These are phyloP conservation scores for Wallacemonas sp. DNA, from an alignment of 208 protist species.

Conservation along the genomic window DNA sequence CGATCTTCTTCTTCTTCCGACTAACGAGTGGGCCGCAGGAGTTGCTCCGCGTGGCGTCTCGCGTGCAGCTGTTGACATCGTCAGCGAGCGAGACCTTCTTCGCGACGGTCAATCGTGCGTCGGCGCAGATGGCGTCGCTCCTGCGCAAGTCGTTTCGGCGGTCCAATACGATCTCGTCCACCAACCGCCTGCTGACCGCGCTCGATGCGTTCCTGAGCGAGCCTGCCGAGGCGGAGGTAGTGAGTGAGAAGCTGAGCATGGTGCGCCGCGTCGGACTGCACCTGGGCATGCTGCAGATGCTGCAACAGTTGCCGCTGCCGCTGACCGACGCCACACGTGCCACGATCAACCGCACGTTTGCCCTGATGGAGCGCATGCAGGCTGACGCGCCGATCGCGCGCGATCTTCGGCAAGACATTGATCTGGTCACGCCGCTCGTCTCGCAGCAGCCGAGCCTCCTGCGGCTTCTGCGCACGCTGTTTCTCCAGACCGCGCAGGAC, in stretches of 20 bases:
- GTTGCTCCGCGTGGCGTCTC: conserved; percentile 28
- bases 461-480: conserved; percentile 35
- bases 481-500: conserved; percentile 13
- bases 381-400: conserved; percentile 15
- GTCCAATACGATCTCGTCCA: conserved; percentile 34
- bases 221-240: not conserved
- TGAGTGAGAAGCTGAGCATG: conserved; percentile 52
- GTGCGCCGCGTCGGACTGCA: conserved; percentile 38
- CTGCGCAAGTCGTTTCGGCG: conserved; percentile 32
- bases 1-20: conserved; percentile 41
- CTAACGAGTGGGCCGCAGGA: conserved; percentile 40
- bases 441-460: conserved; percentile 37
- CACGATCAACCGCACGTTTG: conserved; percentile 24
- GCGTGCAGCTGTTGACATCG: conserved; percentile 54
- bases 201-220: conserved; percentile 34
- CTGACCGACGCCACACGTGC: conserved; percentile 21
- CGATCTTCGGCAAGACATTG: conserved; percentile 26
- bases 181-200: conserved; percentile 27
- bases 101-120: conserved; percentile 29
- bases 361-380: conserved; percentile 30
- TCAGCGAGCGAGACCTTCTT: conserved; percentile 41
- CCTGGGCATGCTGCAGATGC: conserved; percentile 29
- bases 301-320: conserved; percentile 35
- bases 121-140: conserved; percentile 24
- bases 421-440: conserved; percentile 29